A percentile compares a stretch with the other conserved stretches of the same genome.
These are phyloP conservation scores for Colletotrichum sp. DNA, from an alignment of 2,329 filamentous ascomycete genomes.

Conservation along the genomic window DNA sequence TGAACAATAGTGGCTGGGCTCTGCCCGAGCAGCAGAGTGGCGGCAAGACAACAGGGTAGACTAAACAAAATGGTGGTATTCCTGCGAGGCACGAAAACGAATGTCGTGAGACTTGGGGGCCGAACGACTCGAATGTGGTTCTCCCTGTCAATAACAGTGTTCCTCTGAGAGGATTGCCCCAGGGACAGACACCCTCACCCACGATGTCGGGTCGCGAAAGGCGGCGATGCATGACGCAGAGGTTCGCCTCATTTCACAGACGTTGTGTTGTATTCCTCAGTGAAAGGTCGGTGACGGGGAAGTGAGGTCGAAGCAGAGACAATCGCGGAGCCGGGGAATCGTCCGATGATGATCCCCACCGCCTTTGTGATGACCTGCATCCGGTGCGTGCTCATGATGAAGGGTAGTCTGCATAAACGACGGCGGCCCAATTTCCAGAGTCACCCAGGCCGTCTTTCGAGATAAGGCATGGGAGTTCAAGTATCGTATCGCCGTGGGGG, in stretches of 20 bases:
- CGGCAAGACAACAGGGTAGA: background rate
- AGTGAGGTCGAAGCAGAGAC: background rate
- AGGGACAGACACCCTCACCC: background rate
- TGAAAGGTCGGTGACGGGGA: background rate
- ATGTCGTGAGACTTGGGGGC: background rate
- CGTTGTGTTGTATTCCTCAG: background rate
- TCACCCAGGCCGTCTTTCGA: background rate
- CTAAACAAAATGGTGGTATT: background rate
- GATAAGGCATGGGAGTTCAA: background rate
- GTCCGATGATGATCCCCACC: background rate
- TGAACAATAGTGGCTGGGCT: background rate
- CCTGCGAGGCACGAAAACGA: background rate
- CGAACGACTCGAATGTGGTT: background rate
- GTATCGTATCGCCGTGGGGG: background rate
- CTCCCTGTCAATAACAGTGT: background rate
- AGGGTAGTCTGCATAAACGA: background rate
- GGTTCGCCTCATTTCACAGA: background rate
- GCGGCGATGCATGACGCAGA: background rate
- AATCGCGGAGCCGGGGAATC: background rate
- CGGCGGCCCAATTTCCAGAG: background rate
- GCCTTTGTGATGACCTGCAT: background rate
- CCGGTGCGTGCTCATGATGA: background rate
- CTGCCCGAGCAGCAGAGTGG: background rate
- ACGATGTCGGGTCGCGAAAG: background rate
- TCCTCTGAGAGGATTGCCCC: background rate